These are phyloP conservation scores for Lepidium didymum DNA, from an alignment of 345 rosid species.

Conservation along the genomic window DNA sequence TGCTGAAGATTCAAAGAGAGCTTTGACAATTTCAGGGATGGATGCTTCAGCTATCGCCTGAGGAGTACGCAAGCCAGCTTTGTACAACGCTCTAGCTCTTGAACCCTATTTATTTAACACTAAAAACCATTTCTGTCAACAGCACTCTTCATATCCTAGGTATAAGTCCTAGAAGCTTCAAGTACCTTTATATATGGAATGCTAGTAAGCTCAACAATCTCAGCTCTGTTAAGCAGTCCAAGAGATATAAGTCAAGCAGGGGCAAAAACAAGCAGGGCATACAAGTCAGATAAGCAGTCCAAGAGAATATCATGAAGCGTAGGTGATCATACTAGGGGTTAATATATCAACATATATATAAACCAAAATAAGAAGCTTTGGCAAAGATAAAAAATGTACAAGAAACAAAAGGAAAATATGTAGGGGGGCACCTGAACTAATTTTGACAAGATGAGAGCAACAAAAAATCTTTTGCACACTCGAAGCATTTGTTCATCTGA, in stretches of 20 bases:
- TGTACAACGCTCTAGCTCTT: conserved; percentile 91
- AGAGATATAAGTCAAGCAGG: too few relatives aligned
- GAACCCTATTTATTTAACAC: conserved; percentile 56
- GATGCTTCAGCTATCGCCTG: conserved; percentile 94
- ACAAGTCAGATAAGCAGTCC: background rate
- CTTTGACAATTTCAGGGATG: conserved; percentile 72
- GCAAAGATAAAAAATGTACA: background rate
- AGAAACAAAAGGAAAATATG: background rate
- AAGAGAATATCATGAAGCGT: conserved; percentile 1
- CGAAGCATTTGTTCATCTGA: conserved; percentile 74
- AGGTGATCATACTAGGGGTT: conserved; percentile 11
- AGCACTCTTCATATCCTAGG: background rate
- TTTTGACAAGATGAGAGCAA: conserved; percentile 92
- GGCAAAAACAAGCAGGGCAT: conserved; percentile 5
- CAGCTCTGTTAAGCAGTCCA: conserved; percentile 49
- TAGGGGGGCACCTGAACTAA: conserved; percentile 64
- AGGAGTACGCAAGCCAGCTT: conserved; percentile 92
- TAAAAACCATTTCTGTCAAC: conserved; percentile 9
- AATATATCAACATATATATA: background rate
- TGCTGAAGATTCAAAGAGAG: conserved; percentile 82
- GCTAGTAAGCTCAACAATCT: conserved; percentile 89
- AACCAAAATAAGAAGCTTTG: background rate
- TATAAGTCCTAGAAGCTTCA: conserved; percentile 1
- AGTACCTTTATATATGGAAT: conserved; percentile 88
- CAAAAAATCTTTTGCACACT: conserved; percentile 91